A percentile compares a stretch with the other conserved stretches of the same genome.
Evolutionary conservation across 1,284 basidiomycete species (phyloP).

Genomic region (Moniliella sp.): DNA sequence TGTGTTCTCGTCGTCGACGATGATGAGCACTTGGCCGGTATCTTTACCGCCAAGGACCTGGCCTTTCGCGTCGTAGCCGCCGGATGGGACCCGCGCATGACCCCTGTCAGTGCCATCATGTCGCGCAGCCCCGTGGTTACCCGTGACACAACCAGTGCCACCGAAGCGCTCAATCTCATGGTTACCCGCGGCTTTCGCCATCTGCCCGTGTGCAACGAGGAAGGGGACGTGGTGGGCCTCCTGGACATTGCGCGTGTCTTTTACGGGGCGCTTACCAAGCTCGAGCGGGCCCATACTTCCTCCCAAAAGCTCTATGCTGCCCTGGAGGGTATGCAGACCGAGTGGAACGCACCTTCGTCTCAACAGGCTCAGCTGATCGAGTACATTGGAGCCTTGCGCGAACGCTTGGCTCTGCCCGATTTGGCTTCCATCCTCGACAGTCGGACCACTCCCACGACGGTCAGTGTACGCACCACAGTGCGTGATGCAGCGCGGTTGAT

Average conservation of each 20-base stretch:
- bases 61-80: conserved; percentile 92
- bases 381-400: conserved; percentile 79
- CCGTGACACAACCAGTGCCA: conserved; percentile 87
- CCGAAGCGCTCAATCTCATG: conserved; percentile 80
- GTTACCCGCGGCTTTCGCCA: too few relatives aligned
- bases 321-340: conserved; percentile 86
- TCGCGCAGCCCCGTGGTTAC: conserved; percentile 96
- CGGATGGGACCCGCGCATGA: conserved; percentile 74
- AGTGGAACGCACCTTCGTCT: conserved; percentile 47
- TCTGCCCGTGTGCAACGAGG: too few relatives aligned
- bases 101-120: conserved; percentile 86
- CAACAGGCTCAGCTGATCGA: conserved; percentile 38
- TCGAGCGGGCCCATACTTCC: conserved; percentile 84
- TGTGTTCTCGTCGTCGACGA: conserved; percentile 96
- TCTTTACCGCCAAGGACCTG: conserved; percentile 95
- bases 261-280: conserved; percentile 92
- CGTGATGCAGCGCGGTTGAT: conserved; percentile 82
- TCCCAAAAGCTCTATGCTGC: conserved; percentile 88
- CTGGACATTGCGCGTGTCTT: conserved; percentile 98
- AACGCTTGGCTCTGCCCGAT: conserved; percentile 87
- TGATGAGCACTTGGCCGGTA: conserved; percentile 89
- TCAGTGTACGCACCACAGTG: conserved; percentile 77
- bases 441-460: conserved; percentile 75
- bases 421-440: conserved; percentile 84
- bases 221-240: conserved; percentile 70